These are phyloP conservation scores for Colletotrichum sp. DNA, from an alignment of 2,329 filamentous ascomycete genomes.

Conservation along the genomic window DNA sequence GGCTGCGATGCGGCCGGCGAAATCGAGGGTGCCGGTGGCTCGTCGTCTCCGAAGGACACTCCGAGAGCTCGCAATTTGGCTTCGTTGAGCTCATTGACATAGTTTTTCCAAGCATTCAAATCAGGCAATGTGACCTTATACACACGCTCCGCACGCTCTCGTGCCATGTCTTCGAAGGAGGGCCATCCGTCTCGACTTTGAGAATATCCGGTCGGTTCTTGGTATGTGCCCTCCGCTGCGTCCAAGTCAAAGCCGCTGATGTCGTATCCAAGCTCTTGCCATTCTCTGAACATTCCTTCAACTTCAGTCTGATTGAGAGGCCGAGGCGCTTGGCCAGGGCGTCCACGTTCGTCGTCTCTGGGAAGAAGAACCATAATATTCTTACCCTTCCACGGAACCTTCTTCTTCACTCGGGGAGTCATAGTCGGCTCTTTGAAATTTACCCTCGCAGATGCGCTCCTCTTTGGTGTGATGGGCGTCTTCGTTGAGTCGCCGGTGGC, in stretches of 20 bases:
- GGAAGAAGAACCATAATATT: conserved; percentile 75
- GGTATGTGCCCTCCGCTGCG: conserved; percentile 10
- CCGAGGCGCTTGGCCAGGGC: conserved; percentile 55
- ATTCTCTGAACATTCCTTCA: conserved; percentile 66
- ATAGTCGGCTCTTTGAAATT: conserved; percentile 41
- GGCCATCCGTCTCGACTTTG: conserved; percentile 77
- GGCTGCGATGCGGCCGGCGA: conserved; percentile 69
- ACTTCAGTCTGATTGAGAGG: conserved; percentile 63
- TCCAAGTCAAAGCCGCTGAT: conserved; percentile 72
- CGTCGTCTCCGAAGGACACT: conserved; percentile 79
- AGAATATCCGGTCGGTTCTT: conserved; percentile 45
- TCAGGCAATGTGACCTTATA: conserved; percentile 74
- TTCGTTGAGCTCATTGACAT: conserved; percentile 84
- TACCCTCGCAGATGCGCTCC: conserved; percentile 35
- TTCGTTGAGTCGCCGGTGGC: conserved; percentile 31
- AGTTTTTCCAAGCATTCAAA: conserved; percentile 73
- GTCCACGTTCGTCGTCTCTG: conserved; percentile 69
- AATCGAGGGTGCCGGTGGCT: conserved; percentile 66
- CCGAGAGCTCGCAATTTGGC: conserved; percentile 92
- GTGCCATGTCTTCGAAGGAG: conserved; percentile 59
- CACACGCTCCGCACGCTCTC: conserved; percentile 57
- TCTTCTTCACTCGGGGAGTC: conserved; percentile 70
- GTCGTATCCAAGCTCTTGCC: conserved; percentile 74
- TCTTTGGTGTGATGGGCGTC: conserved; percentile 39
- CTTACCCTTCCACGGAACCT: conserved; percentile 77